These are phyloP conservation scores for Chrysochromulina tobinii DNA, from an alignment of 78 protist species.

Conservation along the genomic window DNA sequence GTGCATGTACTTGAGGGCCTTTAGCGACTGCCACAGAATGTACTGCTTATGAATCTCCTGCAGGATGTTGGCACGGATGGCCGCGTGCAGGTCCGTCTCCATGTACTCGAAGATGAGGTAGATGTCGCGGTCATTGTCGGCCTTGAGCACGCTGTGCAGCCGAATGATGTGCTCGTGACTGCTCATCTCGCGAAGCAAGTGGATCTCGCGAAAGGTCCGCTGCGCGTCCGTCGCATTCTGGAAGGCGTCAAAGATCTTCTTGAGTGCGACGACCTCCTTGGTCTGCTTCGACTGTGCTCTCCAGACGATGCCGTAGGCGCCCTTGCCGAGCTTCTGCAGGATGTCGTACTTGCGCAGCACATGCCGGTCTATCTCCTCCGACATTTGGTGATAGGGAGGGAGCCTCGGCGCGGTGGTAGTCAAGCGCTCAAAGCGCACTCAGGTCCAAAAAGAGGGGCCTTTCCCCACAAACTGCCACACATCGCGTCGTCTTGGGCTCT, in stretches of 20 bases:
- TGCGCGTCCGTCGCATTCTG: neutral
- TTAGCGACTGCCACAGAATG: slow-evolving; percentile 92
- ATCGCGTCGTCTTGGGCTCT: too few relatives aligned
- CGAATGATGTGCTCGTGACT: slow-evolving; percentile 89
- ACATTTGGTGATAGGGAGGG: neutral
- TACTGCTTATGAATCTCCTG: slow-evolving; percentile 95
- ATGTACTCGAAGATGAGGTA: slow-evolving; percentile 92
- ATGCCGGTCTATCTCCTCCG: slow-evolving; percentile 62
- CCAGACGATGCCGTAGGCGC: slow-evolving; percentile 9
- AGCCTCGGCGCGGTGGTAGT: too few relatives aligned
- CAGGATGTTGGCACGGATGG: slow-evolving; percentile 94
- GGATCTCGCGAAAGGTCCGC: neutral
- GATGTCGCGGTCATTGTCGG: slow-evolving; percentile 95
- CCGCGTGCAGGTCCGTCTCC: slow-evolving; percentile 97
- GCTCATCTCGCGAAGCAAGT: too few relatives aligned
- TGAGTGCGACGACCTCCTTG: neutral
- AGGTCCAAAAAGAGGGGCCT: too few relatives aligned
- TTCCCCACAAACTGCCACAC: too few relatives aligned
- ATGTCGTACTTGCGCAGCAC: slow-evolving; percentile 88
- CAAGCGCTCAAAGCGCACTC: too few relatives aligned
- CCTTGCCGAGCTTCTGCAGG: slow-evolving; percentile 85
- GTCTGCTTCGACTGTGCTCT: neutral
- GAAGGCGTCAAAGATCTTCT: neutral
- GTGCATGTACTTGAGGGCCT: slow-evolving; percentile 92
- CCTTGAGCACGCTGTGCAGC: slow-evolving; percentile 85